Evolutionary conservation across 352 stramenopile species (phyloP), one percentile per base, ranked within the genome.

Genomic region (Halophytophthora batemanensis): DNA sequence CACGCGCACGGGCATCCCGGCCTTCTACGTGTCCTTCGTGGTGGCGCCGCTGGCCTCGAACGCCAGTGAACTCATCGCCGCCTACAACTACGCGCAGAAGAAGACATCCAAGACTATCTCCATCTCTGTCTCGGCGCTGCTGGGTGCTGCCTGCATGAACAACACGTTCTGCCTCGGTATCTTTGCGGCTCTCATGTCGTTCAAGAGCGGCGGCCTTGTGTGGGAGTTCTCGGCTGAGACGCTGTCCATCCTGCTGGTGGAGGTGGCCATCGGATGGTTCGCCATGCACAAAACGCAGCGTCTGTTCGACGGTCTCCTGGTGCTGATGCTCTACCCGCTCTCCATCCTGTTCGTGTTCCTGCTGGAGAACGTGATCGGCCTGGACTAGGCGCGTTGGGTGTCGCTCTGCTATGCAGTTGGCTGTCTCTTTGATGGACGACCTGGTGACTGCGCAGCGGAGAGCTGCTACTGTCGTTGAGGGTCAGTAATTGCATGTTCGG

Each of bases 91-190:
- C 69, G 95, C 96, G 37, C 73, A 89, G 33, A 99, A 98, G 77
- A 99, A 99, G 74, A 99, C 95, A 42, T 87, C 79, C 59, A 98
- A 98, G 75, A 98, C 90, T 17, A 98, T 99, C 40, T 97, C 94
- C 28, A 97, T 99, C 53, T 96, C 93, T 10, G 80, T 98, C 28
- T 88, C 93, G 39, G 77, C 88, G 42, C 77, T 98, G 44, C 83
- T 98, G 21, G 97, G 97, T 23, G 96, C 96, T 23, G 96, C 95
- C 13, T 97, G 91, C 66, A 99, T 99, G 96, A 99, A 99, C 84
- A 99, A 99, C 77, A 99, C 97, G n/a, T 98, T 99, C 66, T 98
- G 93, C 61, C 80, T 99, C 17, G 96, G 89, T 29, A 98, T 99
- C 61, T 99, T 99, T 56, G 95, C 98, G 58, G 84, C 89, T 52